These are phyloP conservation scores for Staphylotrichum longicolle DNA, from an alignment of 495 filamentous ascomycete genomes.

Conservation along the genomic window DNA sequence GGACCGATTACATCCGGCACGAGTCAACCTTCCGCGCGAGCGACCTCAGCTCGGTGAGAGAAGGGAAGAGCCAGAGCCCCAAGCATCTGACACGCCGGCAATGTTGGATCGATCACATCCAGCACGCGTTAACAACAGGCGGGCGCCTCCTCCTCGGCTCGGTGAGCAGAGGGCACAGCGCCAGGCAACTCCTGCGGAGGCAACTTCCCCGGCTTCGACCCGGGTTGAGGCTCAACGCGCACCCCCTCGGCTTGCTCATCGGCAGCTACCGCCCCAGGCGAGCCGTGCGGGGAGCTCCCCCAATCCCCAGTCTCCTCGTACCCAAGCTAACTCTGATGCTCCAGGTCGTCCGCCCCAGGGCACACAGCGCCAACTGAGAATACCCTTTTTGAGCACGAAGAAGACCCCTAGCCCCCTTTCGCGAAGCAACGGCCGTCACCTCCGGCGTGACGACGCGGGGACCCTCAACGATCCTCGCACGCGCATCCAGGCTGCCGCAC, in stretches of 20 bases:
- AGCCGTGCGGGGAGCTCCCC: background rate
- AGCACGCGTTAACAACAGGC: background rate
- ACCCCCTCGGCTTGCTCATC: background rate
- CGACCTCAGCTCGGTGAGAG: no score
- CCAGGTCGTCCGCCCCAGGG: background rate
- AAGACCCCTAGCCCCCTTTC: background rate
- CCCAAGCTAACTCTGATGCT: background rate
- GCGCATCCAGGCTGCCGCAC: background rate
- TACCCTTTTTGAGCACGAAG: background rate
- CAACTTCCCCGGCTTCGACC: no score
- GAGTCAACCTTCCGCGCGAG: no score
- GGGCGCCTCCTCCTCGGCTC: no score
- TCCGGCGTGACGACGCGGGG: background rate
- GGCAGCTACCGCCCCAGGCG: background rate
- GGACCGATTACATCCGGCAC: no score
- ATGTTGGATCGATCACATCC: background rate
- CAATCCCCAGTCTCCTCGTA: background rate
- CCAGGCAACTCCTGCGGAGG: no score
- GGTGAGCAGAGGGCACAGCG: no score
- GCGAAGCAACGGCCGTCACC: slow-evolving; percentile 1
- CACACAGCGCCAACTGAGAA: background rate
- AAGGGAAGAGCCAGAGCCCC: no score
- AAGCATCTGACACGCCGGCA: background rate
- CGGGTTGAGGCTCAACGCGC: background rate
- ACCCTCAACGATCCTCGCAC: background rate